phyloP scores from a whole-genome alignment of 225 moss, liverwort and hornwort genomes.

The Pleurozium schreberi region DNA sequence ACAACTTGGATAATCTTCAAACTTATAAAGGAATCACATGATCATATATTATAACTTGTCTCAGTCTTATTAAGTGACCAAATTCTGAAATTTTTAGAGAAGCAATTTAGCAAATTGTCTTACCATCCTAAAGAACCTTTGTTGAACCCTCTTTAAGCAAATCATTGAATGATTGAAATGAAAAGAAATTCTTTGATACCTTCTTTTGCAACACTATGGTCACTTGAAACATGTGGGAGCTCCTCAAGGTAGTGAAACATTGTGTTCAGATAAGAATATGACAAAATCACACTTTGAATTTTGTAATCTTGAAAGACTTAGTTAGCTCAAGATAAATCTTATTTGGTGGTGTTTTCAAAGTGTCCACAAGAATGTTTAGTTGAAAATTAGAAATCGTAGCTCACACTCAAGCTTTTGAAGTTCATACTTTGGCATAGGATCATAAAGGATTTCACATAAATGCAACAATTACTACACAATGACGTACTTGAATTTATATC shows the following conservation, averaged over 20 bases:
- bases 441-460: background rate
- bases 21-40: background rate
- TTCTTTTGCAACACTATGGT: rapidly evolving
- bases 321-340: background rate
- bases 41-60: too few species aligned
- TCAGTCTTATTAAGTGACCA: background rate
- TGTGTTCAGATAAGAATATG: background rate
- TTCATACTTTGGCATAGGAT: rapidly evolving
- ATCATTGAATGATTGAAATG: background rate
- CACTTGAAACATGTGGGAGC: background rate
- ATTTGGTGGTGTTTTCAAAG: rapidly evolving
- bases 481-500: too few species aligned
- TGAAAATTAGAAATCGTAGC: background rate
- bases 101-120: background rate
- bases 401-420: background rate
- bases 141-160: background rate
- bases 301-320: too few species aligned
- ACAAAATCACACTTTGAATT: too few species aligned
- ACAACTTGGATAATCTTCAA: background rate
- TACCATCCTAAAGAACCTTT: background rate
- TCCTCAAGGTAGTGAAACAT: too few species aligned
- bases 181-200: background rate
- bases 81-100: background rate
- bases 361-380: too few species aligned
- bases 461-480: background rate